Conservation (phyloP, 169 alveolate genomes). For the Cryptosporidium sp. region DNA sequence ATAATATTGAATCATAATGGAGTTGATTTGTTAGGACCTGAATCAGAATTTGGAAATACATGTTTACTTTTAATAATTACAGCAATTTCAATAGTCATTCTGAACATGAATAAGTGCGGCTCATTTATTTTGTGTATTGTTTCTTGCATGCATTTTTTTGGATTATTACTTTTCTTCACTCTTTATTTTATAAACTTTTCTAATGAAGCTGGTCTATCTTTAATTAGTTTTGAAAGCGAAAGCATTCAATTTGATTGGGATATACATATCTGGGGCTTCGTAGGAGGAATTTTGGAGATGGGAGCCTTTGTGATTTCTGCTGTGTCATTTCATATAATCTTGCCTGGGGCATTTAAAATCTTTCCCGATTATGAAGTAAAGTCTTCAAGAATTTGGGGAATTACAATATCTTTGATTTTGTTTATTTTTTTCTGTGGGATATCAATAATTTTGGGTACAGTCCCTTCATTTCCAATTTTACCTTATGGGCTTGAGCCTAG, state of each 20-base stretch:
- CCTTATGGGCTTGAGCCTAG: conserved; percentile 53
- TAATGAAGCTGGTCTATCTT: not conserved
- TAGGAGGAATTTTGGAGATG: conserved; percentile 37
- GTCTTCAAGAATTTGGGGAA: conserved; percentile 35
- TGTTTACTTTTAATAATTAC: conserved; percentile 16
- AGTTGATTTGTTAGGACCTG: not conserved
- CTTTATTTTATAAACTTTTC: not conserved
- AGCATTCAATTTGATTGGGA: conserved; percentile 44
- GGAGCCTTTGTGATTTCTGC: conserved; percentile 51
- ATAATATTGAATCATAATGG: not conserved
- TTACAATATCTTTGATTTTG: conserved; percentile 22
- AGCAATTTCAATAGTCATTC: not conserved
- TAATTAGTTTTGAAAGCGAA: not conserved
- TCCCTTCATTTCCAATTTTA: conserved; percentile 41
- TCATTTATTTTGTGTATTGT: not conserved
- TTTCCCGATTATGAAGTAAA: conserved; percentile 12
- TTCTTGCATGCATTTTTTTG: conserved; percentile 61
- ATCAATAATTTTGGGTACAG: not conserved
- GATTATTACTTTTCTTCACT: conserved; percentile 21
- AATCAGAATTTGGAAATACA: conserved; percentile 3
- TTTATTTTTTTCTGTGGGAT: conserved; percentile 29
- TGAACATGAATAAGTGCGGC: not conserved
- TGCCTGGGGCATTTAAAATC: conserved; percentile 11
- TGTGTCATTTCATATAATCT: conserved; percentile 23
- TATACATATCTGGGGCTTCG: conserved; percentile 44